Percentiles rank a stretch among this genome's conserved stretches.
phyloP scores from a whole-genome alignment of 257 asterid genomes.

The Thymus mandschuricus region DNA sequence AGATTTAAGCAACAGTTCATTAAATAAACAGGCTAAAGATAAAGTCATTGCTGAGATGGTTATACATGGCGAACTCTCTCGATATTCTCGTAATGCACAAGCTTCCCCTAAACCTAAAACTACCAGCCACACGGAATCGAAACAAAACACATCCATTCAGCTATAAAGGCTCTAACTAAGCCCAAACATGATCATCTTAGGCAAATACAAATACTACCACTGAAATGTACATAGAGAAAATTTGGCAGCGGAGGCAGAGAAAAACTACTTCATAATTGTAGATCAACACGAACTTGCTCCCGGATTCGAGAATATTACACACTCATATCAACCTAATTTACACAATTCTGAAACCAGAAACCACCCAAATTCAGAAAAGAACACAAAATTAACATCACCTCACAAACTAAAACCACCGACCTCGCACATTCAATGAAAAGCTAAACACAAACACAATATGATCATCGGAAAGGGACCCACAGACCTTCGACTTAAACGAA shows the following conservation, averaged over 20 bases:
- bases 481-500: constrained; percentile 42
- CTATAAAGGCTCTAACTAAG: neutral
- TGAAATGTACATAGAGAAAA: neutral
- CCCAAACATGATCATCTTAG: neutral
- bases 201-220: neutral
- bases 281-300: constrained; percentile 2
- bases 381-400: constrained; percentile 8
- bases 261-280: neutral
- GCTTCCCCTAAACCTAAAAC: neutral
- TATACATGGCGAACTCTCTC: too few relatives aligned
- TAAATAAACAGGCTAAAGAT: neutral
- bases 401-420: neutral
- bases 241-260: neutral
- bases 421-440: neutral
- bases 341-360: constrained; percentile 20
- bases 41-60: neutral
- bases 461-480: constrained; percentile 6
- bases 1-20: neutral
- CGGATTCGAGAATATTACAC: too few relatives aligned
- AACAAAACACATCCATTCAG: neutral
- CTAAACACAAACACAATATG: neutral
- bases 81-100: too few relatives aligned
- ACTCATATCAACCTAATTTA: neutral
- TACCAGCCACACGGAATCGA: neutral
- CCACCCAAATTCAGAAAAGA: neutral